Percentiles rank a stretch among this genome's conserved stretches.
phyloP scores from a whole-genome alignment of 1,139 yeast species.

The Candida sojae region DNA sequence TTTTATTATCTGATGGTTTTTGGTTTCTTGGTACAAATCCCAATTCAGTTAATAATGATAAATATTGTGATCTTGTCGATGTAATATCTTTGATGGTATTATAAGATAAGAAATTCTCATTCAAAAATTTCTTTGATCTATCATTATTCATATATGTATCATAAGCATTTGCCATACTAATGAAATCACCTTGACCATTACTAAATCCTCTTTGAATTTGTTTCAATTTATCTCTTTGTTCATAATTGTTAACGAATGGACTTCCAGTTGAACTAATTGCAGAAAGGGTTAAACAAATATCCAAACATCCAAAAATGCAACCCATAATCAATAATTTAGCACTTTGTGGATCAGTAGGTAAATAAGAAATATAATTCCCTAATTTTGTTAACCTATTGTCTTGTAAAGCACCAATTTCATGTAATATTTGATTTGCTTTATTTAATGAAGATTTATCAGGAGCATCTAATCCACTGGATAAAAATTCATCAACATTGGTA shows the following conservation, averaged over 20 bases:
- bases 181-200: slow-evolving; percentile 62
- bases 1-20: slow-evolving; percentile 41
- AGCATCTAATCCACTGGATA: slow-evolving; percentile 78
- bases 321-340: slow-evolving; percentile 82
- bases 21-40: slow-evolving; percentile 69
- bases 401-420: slow-evolving; percentile 71
- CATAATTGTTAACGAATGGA: slow-evolving; percentile 67
- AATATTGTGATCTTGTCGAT: slow-evolving; percentile 68
- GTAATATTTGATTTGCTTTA: slow-evolving; percentile 62
- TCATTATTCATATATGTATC: slow-evolving; percentile 47
- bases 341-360: slow-evolving; percentile 85
- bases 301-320: slow-evolving; percentile 82
- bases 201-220: slow-evolving; percentile 43
- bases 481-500: slow-evolving; percentile 64
- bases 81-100: slow-evolving; percentile 69
- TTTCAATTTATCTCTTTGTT: slow-evolving; percentile 65
- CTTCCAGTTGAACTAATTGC: slow-evolving; percentile 72
- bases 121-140: slow-evolving; percentile 52
- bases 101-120: slow-evolving; percentile 63
- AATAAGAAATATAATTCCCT: slow-evolving; percentile 77
- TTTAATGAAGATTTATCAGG: slow-evolving; percentile 63
- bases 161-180: slow-evolving; percentile 62
- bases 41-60: slow-evolving; percentile 67
- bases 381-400: slow-evolving; percentile 65
- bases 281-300: slow-evolving; percentile 71